Conservation (phyloP, 202 grass and related monocot species). For the Dendrocalamus latiflorus region DNA sequence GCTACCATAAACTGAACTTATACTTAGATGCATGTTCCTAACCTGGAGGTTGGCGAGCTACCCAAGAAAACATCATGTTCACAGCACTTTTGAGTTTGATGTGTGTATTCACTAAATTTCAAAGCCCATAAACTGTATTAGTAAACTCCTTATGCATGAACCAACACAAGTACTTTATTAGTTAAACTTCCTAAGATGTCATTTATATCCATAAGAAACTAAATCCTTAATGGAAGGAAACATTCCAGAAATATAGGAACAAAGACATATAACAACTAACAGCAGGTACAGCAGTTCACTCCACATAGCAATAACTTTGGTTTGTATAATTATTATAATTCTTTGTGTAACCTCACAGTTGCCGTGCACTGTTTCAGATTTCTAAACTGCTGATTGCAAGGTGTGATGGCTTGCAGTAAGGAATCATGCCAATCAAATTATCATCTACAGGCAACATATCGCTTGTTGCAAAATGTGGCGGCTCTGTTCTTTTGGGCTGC, state of each 20-base stretch:
- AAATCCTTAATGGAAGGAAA: background rate
- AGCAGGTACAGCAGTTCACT: conserved; percentile 1
- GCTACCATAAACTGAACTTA: background rate
- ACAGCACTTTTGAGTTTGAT: background rate
- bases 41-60: background rate
- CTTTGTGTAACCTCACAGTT: background rate
- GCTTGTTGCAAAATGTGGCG: background rate
- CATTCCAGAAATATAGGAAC: background rate
- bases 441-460: background rate
- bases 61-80: conserved; percentile 17
- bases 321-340: background rate
- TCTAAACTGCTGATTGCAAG: background rate
- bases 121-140: conserved; percentile 3
- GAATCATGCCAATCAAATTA: background rate
- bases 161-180: conserved; percentile 1
- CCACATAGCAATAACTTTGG: background rate
- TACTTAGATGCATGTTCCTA: background rate
- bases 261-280: background rate
- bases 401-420: conserved; percentile 1
- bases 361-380: background rate
- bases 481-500: too few species aligned
- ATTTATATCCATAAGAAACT: background rate
- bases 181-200: conserved; percentile 7
- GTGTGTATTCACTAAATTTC: background rate
- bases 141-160: conserved; percentile 4